A percentile compares a stretch with the other conserved stretches of the same genome.
Conservation (phyloP, 768 basidiomycete species). For the Serendipita vermifera region DNA sequence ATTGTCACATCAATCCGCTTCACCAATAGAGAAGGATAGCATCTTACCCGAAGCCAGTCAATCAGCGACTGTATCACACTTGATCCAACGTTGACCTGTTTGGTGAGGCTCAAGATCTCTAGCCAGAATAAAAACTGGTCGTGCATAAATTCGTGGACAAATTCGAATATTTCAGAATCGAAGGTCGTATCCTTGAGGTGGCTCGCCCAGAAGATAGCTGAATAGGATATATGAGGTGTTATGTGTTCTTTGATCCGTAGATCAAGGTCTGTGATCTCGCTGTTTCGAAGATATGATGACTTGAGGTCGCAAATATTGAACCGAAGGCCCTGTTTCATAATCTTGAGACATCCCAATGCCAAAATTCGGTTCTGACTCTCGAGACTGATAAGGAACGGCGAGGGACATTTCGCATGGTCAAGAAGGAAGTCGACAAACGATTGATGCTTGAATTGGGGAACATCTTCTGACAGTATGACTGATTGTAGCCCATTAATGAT, state of each 20-base stretch:
- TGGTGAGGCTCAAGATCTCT: conserved; percentile 26
- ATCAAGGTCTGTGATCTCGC: conserved; percentile 18
- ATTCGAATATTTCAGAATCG: conserved; percentile 12
- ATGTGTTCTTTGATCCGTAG: conserved; percentile 19
- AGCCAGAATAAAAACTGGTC: too few relatives aligned
- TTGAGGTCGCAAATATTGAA: conserved; percentile 28
- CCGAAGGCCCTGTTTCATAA: conserved; percentile 22
- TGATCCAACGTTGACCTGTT: conserved; percentile 15
- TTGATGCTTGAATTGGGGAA: conserved; percentile 19
- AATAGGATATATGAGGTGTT: conserved; percentile 24
- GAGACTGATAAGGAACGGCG: conserved; percentile 17
- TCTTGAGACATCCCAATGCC: conserved; percentile 17
- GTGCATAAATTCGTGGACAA: conserved; percentile 18
- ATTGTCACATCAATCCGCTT: not conserved
- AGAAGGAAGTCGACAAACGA: conserved; percentile 23
- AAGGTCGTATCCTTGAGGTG: conserved; percentile 18
- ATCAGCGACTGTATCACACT: conserved; percentile 13
- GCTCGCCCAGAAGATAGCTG: conserved; percentile 26
- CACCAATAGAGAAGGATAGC: not conserved
- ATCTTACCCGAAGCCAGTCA: not conserved
- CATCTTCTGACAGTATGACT: conserved; percentile 14
- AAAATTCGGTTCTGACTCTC: conserved; percentile 17
- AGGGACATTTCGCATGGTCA: not conserved
- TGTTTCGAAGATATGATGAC: conserved; percentile 23
- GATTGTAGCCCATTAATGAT: conserved; percentile 15